Evolutionary conservation across 2,329 filamentous ascomycete species (phyloP).

Genomic region (Fusarium virguliforme): DNA sequence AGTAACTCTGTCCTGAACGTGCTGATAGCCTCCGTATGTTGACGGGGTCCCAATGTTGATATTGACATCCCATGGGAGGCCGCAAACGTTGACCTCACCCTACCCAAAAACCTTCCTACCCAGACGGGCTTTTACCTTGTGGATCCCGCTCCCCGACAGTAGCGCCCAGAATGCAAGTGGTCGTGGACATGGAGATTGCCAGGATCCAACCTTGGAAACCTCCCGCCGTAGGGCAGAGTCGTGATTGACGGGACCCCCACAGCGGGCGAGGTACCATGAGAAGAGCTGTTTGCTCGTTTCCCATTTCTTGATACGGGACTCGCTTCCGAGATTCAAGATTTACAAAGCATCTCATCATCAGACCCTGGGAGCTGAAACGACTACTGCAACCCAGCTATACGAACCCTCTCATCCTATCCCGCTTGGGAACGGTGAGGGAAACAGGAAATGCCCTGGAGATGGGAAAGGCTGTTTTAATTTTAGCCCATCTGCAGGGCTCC

Average conservation of each 20-base stretch:
- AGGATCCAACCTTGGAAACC: slow-evolving; percentile 41
- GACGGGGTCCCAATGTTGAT: background rate
- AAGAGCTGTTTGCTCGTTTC: slow-evolving; percentile 10
- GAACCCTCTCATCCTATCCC: slow-evolving; percentile 14
- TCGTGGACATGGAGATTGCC: slow-evolving; percentile 37
- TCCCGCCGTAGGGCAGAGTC: slow-evolving; percentile 16
- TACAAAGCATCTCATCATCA: slow-evolving; percentile 12
- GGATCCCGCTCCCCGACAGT: slow-evolving; percentile 30
- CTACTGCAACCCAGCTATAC: slow-evolving; percentile 37
- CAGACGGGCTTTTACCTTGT: slow-evolving; percentile 3
- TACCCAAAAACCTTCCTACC: background rate
- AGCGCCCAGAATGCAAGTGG: slow-evolving; percentile 15
- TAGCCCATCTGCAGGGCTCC: slow-evolving; percentile 33
- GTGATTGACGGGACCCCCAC: slow-evolving; percentile 29
- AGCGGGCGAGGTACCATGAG: slow-evolving; percentile 34
- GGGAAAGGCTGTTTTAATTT: slow-evolving; percentile 13
- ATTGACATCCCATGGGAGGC: slow-evolving; percentile 1
- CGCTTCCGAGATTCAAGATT: slow-evolving; percentile 10
- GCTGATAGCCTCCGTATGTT: background rate
- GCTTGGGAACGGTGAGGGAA: background rate
- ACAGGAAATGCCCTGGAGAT: background rate
- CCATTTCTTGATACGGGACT: slow-evolving; percentile 7
- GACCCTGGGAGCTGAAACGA: slow-evolving; percentile 35
- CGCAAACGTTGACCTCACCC: slow-evolving; percentile 18
- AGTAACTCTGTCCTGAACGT: background rate